A percentile compares a stretch with the other conserved stretches of the same genome.
phyloP scores from a whole-genome alignment of 805 yeast genomes.

The Spathaspora gorwiae region DNA sequence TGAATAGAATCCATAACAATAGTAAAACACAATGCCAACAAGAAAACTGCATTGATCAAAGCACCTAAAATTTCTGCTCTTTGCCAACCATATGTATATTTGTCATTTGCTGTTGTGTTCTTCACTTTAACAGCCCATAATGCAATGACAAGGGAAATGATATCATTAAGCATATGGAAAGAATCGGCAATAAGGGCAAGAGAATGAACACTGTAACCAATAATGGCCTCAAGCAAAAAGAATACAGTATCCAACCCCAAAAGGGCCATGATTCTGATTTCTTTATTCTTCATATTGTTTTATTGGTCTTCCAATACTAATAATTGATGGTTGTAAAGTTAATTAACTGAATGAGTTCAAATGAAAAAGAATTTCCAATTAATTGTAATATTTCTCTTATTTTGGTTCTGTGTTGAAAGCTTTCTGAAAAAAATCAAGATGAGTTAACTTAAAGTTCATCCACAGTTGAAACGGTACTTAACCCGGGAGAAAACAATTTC shows the following conservation, averaged over 20 bases:
- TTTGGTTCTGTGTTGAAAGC: no score
- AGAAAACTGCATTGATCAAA: conserved; percentile 84
- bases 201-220: conserved; percentile 90
- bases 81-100: conserved; percentile 96
- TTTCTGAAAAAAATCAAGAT: no score
- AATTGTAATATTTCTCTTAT: no score
- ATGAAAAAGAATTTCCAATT: no score
- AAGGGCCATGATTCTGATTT: conserved; percentile 65
- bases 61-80: conserved; percentile 97
- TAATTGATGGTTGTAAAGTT: no score
- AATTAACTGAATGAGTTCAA: no score
- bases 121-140: conserved; percentile 95
- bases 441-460: no score
- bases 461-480: no score
- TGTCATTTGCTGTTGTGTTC: conserved; percentile 75
- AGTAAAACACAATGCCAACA: conserved; percentile 87
- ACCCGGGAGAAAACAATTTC: no score
- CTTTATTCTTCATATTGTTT: conserved; percentile 46
- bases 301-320: no score
- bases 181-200: conserved; percentile 94
- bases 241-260: conserved; percentile 74
- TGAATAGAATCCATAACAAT: conserved; percentile 91
- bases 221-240: conserved; percentile 78
- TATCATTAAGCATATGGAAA: conserved; percentile 96
- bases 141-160: conserved; percentile 83